Percentiles rank a stretch among this genome's conserved stretches.
Conservation (phyloP, 1,284 basidiomycete genomes). For the Moniliella sp. region DNA sequence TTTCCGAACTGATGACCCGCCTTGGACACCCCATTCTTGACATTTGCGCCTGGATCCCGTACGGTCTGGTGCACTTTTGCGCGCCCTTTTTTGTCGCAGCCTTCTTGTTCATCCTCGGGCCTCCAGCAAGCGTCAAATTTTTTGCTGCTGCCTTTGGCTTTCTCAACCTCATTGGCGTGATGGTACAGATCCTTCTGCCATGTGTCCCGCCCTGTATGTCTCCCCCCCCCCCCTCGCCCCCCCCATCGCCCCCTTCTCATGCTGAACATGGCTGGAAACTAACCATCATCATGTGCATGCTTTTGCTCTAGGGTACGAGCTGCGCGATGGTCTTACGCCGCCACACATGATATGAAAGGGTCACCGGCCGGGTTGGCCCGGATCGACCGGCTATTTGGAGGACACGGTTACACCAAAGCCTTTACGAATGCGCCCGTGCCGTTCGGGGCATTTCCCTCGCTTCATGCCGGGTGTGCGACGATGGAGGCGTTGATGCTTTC, state of each 20-base stretch:
- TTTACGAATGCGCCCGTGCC: constrained; percentile 77
- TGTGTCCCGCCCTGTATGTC: constrained; percentile 61
- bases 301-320: constrained; percentile 64
- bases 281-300: background rate
- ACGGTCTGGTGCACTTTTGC: constrained; percentile 73
- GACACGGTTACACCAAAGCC: constrained; percentile 54
- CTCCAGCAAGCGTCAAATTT: constrained; percentile 56
- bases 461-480: constrained; percentile 75
- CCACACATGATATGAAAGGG: constrained; percentile 65
- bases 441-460: constrained; percentile 84
- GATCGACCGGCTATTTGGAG: constrained; percentile 69
- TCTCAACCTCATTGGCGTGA: constrained; percentile 71
- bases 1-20: constrained; percentile 79
- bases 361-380: constrained; percentile 77
- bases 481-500: constrained; percentile 77
- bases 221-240: background rate
- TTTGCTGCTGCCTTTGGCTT: constrained; percentile 79
- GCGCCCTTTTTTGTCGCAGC: constrained; percentile 44
- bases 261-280: background rate
- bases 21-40: constrained; percentile 79
- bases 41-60: constrained; percentile 81
- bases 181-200: constrained; percentile 70
- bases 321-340: constrained; percentile 90
- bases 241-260: no score
- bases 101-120: constrained; percentile 56